phyloP scores from a whole-genome alignment of 2,329 filamentous ascomycete species.

The Eurotiales sp. region DNA sequence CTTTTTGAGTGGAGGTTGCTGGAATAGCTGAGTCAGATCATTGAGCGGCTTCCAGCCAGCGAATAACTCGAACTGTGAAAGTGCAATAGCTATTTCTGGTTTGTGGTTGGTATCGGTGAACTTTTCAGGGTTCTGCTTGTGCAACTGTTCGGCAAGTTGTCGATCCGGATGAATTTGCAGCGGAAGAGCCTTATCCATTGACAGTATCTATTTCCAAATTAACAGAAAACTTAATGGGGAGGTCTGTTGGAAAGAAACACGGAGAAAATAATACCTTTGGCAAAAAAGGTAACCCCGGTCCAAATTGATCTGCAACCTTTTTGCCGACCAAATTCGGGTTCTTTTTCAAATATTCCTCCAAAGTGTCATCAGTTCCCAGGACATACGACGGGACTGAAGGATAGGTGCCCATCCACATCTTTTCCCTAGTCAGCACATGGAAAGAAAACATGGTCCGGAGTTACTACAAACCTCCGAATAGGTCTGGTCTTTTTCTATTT shows the following conservation, averaged over 20 bases:
- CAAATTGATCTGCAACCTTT: constrained; percentile 58
- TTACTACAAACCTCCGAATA: constrained; percentile 55
- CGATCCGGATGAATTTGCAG: constrained; percentile 74
- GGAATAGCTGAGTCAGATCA: constrained; percentile 58
- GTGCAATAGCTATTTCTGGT: constrained; percentile 71
- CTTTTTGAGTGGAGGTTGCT: constrained; percentile 50
- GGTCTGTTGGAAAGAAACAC: too few relatives aligned
- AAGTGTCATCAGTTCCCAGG: constrained; percentile 58
- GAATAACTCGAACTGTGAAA: constrained; percentile 71
- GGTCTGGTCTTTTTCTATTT: constrained; percentile 59
- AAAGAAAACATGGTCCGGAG: not conserved
- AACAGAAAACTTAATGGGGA: too few relatives aligned
- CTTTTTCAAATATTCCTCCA: constrained; percentile 63
- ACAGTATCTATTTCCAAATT: constrained; percentile 54
- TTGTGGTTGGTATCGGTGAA: constrained; percentile 75
- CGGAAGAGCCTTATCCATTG: constrained; percentile 70
- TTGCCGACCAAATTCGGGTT: constrained; percentile 62
- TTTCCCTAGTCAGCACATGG: not conserved
- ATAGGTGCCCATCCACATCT: constrained; percentile 76
- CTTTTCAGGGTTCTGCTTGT: constrained; percentile 59
- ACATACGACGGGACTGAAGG: constrained; percentile 65
- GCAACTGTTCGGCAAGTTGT: constrained; percentile 60
- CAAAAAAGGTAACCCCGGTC: constrained; percentile 65
- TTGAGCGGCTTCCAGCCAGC: constrained; percentile 67
- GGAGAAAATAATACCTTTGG: constrained; percentile 53